These are phyloP conservation scores for Populus deltoides DNA, from an alignment of 345 rosid genomes.

Conservation along the genomic window DNA sequence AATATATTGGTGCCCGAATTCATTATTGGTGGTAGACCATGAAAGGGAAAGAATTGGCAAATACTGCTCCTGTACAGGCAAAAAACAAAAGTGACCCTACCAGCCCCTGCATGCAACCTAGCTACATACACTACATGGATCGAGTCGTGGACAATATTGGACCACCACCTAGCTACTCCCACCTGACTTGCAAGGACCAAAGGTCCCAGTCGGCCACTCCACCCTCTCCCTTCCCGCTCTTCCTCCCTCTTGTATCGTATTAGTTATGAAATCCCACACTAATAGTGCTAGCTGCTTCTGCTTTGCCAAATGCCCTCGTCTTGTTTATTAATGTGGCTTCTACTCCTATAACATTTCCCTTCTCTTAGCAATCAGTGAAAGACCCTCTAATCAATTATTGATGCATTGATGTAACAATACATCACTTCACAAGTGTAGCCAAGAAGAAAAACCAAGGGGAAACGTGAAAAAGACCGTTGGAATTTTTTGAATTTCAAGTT, in stretches of 20 bases:
- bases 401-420: not conserved
- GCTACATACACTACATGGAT: not conserved
- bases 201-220: not conserved
- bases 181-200: not conserved
- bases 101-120: not conserved
- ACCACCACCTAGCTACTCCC: not conserved
- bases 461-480: constrained; percentile 29
- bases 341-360: not conserved
- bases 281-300: not conserved
- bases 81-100: not conserved
- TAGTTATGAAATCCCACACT: too few species aligned
- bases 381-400: not conserved
- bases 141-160: not conserved
- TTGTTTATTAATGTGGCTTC: not conserved
- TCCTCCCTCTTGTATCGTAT: not conserved
- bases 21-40: not conserved
- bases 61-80: too few species aligned
- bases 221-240: not conserved
- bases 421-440: constrained; percentile 1
- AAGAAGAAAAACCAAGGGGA: not conserved
- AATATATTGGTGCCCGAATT: not conserved
- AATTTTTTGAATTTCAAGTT: constrained; percentile 45
- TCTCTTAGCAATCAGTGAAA: not conserved
- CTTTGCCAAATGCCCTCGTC: not conserved
- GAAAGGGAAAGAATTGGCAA: too few species aligned